A percentile compares a stretch with the other conserved stretches of the same genome.
Evolutionary conservation across 305 asterid species (phyloP).

Genomic region (Fraxinus platypoda): DNA sequence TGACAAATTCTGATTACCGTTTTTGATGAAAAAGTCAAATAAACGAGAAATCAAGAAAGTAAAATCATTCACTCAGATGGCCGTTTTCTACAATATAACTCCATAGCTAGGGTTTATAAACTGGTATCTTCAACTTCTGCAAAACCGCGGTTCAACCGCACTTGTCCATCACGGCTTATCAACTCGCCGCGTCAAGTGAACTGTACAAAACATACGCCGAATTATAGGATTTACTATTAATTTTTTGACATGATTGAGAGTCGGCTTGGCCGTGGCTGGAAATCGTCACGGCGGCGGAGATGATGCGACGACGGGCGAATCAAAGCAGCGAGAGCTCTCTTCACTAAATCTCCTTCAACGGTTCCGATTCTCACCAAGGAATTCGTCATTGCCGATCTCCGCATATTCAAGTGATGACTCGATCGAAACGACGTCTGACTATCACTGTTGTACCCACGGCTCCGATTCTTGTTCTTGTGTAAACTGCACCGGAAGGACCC

Average conservation of each 20-base stretch:
- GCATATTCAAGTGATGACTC: slow-evolving; percentile 66
- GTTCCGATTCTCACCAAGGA: slow-evolving; percentile 88
- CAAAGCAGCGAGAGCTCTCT: slow-evolving; percentile 74
- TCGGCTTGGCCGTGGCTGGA: slow-evolving; percentile 74
- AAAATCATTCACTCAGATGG: not conserved
- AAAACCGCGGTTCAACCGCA: not conserved
- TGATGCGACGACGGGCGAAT: slow-evolving; percentile 85
- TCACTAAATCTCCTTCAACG: slow-evolving; percentile 83
- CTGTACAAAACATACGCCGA: not conserved
- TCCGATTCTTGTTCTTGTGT: slow-evolving; percentile 47
- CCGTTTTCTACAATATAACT: not conserved
- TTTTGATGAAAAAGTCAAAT: not conserved
- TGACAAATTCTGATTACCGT: not conserved
- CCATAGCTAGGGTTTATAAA: not conserved
- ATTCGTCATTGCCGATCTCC: slow-evolving; percentile 93
- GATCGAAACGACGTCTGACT: slow-evolving; percentile 47
- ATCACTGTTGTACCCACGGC: slow-evolving; percentile 30
- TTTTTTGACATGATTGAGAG: slow-evolving; percentile 68
- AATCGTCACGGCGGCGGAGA: slow-evolving; percentile 62
- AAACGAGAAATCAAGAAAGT: not conserved
- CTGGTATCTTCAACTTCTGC: slow-evolving; percentile 1
- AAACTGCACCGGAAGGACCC: slow-evolving; percentile 90
- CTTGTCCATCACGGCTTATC: not conserved
- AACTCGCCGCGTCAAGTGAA: not conserved
- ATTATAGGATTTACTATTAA: slow-evolving; percentile 15